These are phyloP conservation scores for Guadua angustifolia DNA, from an alignment of 176 grass and related monocot genomes.

Conservation along the genomic window DNA sequence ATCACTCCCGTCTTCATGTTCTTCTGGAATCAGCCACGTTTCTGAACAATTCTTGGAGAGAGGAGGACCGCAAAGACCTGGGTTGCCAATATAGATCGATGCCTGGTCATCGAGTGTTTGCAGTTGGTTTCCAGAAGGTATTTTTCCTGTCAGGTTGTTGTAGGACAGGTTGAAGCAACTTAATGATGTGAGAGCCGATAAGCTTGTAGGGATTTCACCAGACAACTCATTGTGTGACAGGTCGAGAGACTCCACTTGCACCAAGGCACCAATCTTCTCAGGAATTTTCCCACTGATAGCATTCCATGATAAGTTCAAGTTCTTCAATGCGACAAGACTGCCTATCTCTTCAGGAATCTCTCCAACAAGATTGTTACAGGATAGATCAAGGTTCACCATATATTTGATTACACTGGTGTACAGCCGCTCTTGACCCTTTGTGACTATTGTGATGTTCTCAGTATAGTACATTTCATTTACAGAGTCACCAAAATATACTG, in stretches of 20 bases:
- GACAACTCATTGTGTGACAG: background rate
- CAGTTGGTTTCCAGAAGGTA: background rate
- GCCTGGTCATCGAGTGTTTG: background rate
- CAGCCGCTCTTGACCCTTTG: constrained; percentile 20
- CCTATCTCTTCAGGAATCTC: constrained; percentile 11
- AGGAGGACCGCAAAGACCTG: constrained; percentile 3
- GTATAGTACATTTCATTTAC: background rate
- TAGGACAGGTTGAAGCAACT: background rate
- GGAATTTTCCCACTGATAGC: no score
- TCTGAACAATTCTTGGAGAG: background rate
- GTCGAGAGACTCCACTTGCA: no score
- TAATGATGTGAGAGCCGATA: background rate
- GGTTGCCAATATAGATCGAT: background rate
- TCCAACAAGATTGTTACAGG: constrained; percentile 22
- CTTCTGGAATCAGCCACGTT: background rate
- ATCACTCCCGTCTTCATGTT: background rate
- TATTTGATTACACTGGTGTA: background rate
- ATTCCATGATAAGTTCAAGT: no score
- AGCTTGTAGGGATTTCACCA: no score
- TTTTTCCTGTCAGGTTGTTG: background rate
- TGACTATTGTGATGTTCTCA: background rate
- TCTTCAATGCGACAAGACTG: background rate
- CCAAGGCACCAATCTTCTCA: no score
- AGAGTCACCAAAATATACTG: no score
- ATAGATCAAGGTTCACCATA: constrained; percentile 45